phyloP scores from a whole-genome alignment of 75 land plant species.

The Sequoiadendron giganteum region DNA sequence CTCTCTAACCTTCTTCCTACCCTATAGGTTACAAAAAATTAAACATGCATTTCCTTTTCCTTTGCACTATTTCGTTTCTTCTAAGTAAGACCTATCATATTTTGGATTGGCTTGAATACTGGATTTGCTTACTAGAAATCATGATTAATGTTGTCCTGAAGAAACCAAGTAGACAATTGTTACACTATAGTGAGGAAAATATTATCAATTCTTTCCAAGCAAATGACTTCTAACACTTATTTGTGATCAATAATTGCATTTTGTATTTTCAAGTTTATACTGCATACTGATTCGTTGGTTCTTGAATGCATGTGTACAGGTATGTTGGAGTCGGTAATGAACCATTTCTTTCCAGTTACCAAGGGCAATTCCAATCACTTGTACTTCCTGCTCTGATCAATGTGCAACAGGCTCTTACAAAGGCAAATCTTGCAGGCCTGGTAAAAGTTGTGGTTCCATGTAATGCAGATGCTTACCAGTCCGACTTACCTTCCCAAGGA shows the following conservation, averaged over 20 bases:
- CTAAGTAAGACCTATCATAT: neutral
- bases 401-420: conserved; percentile 63
- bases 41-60: neutral
- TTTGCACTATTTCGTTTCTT: neutral
- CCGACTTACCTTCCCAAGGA: conserved; percentile 63
- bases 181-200: neutral
- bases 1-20: neutral
- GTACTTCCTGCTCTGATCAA: conserved; percentile 72
- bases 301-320: conserved; percentile 37
- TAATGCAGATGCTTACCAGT: conserved; percentile 82
- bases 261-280: neutral
- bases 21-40: neutral
- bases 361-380: conserved; percentile 46
- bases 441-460: conserved; percentile 80
- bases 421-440: conserved; percentile 48
- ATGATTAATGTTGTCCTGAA: neutral
- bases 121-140: neutral
- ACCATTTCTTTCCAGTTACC: conserved; percentile 77
- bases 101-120: neutral
- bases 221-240: neutral
- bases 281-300: conserved; percentile 5
- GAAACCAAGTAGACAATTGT: neutral
- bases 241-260: neutral
- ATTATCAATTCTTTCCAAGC: neutral
- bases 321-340: conserved; percentile 95